Evolutionary conservation across 805 yeast species (phyloP).

Genomic region (Candida ficus): DNA sequence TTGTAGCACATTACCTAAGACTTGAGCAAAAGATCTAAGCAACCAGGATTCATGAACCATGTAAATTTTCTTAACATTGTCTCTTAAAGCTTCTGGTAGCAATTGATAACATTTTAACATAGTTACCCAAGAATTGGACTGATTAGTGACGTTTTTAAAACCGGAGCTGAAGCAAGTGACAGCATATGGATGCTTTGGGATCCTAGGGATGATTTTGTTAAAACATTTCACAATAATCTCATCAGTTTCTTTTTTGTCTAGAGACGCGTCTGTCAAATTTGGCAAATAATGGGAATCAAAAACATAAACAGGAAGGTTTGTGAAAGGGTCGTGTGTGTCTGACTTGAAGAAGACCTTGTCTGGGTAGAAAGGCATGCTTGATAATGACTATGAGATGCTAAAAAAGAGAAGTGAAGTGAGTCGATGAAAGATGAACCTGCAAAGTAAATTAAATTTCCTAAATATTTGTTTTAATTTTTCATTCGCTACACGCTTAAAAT

Average conservation of each 20-base stretch:
- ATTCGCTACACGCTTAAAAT: not conserved
- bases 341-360: slow-evolving; percentile 52
- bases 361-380: slow-evolving; percentile 21
- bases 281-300: slow-evolving; percentile 84
- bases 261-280: slow-evolving; percentile 37
- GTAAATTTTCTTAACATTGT: slow-evolving; percentile 55
- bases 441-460: not conserved
- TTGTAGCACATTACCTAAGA: slow-evolving; percentile 57
- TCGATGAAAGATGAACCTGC: not conserved
- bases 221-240: slow-evolving; percentile 46
- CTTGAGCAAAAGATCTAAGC: slow-evolving; percentile 69
- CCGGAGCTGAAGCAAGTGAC: slow-evolving; percentile 82
- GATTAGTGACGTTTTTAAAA: slow-evolving; percentile 41
- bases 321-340: slow-evolving; percentile 57
- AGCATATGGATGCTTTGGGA: slow-evolving; percentile 63
- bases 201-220: slow-evolving; percentile 44
- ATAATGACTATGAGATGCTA: not conserved
- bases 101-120: slow-evolving; percentile 54
- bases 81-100: slow-evolving; percentile 51
- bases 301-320: slow-evolving; percentile 68
- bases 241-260: slow-evolving; percentile 32
- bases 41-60: slow-evolving; percentile 92
- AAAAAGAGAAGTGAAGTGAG: not conserved
- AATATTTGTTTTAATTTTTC: too few species aligned
- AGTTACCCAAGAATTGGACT: slow-evolving; percentile 57